Evolutionary conservation across 148 eudicot genomes (phyloP).

Genomic region (Camellia japonica): DNA sequence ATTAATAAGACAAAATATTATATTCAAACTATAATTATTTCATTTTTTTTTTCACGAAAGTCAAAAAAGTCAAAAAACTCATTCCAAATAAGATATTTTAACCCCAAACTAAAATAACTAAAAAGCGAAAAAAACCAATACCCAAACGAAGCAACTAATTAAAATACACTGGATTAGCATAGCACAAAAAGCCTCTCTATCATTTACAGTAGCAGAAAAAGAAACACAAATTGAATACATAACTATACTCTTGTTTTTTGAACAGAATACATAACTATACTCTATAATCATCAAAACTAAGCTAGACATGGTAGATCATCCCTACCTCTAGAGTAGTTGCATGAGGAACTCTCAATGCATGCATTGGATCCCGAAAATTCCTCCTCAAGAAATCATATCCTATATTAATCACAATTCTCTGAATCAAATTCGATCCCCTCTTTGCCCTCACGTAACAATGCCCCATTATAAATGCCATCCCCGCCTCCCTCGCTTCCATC

Average conservation of each 20-base stretch:
- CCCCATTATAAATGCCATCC: conserved; percentile 82
- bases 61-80: too few relatives aligned
- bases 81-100: too few relatives aligned
- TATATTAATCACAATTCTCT: conserved; percentile 68
- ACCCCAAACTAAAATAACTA: neutral
- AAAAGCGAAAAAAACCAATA: neutral
- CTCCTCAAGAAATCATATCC: conserved; percentile 90
- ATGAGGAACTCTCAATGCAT: conserved; percentile 69
- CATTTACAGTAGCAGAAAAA: conserved; percentile 22
- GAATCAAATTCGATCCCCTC: conserved; percentile 76
- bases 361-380: conserved; percentile 64
- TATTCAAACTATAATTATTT: too few relatives aligned
- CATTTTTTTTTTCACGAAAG: too few relatives aligned
- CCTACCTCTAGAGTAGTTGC: conserved; percentile 95
- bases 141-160: too few relatives aligned
- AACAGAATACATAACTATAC: neutral
- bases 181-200: conserved; percentile 7
- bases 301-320: conserved; percentile 80
- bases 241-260: neutral
- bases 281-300: neutral
- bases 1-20: too few relatives aligned
- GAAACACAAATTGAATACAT: neutral
- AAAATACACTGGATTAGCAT: neutral
- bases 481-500: conserved; percentile 88
- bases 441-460: conserved; percentile 80